Conservation (phyloP, 306 rosid genomes). For the Medicago ruthenica region DNA sequence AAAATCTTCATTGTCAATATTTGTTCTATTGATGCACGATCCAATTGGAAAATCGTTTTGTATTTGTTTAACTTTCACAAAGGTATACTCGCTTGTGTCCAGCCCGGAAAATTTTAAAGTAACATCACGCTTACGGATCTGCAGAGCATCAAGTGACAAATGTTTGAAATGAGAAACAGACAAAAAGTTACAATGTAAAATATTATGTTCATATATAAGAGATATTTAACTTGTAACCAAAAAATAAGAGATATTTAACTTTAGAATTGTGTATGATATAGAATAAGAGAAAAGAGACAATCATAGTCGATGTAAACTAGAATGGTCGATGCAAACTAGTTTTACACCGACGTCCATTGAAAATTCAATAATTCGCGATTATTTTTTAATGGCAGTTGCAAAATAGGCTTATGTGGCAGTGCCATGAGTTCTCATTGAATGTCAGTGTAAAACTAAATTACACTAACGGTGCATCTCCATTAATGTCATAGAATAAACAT, state of each 20-base stretch:
- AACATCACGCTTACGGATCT: conserved; percentile 88
- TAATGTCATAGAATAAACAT: not conserved
- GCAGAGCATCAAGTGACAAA: conserved; percentile 40
- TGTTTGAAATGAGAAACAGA: conserved; percentile 27
- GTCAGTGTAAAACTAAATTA: no score
- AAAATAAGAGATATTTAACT: not conserved
- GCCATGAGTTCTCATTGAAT: no score
- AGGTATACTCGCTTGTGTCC: conserved; percentile 45
- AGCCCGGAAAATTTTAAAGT: conserved; percentile 73
- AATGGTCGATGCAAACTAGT: no score
- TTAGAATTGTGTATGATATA: not conserved
- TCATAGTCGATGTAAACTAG: no score
- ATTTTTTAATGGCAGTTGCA: no score
- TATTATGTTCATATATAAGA: not conserved
- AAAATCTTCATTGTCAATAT: conserved; percentile 92
- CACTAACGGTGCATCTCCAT: no score
- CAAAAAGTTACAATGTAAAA: not conserved
- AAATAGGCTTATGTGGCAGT: no score
- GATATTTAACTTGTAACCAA: not conserved
- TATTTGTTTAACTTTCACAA: conserved; percentile 68
- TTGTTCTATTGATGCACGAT: conserved; percentile 75
- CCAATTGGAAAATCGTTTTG: conserved; percentile 85
- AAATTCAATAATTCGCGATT: no score
- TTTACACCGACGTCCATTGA: no score
- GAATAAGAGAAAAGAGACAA: no score